A percentile compares a stretch with the other conserved stretches of the same genome.
These are phyloP conservation scores for Saccharomyces eubayanus DNA, from an alignment of 805 yeast genomes.

Conservation along the genomic window DNA sequence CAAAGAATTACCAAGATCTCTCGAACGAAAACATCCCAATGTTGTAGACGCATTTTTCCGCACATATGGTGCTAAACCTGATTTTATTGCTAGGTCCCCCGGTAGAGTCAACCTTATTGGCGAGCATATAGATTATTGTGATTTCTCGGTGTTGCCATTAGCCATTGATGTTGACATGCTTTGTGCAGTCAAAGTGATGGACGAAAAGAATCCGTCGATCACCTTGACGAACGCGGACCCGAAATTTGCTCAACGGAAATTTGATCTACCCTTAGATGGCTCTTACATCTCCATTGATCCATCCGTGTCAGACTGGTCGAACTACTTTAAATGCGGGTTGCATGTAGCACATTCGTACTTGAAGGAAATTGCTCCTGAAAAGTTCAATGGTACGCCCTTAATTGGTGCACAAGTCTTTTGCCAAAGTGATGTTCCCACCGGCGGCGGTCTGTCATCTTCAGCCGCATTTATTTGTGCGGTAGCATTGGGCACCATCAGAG, in stretches of 20 bases:
- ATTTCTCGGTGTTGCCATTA: conserved; percentile 63
- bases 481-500: conserved; percentile 46
- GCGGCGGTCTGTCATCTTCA: conserved; percentile 62
- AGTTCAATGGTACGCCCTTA: conserved; percentile 28
- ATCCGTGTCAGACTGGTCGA: conserved; percentile 50
- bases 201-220: conserved; percentile 21
- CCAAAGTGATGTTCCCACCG: conserved; percentile 64
- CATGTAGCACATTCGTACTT: conserved; percentile 49
- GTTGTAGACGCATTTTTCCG: conserved; percentile 10
- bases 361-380: conserved; percentile 25
- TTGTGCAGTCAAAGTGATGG: conserved; percentile 39
- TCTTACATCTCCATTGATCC: conserved; percentile 40
- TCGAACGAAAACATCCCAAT: conserved; percentile 7
- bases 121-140: conserved; percentile 64
- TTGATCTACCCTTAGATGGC: conserved; percentile 37
- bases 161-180: conserved; percentile 59
- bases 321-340: conserved; percentile 58
- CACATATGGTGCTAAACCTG: conserved; percentile 30
- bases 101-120: conserved; percentile 71
- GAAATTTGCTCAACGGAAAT: conserved; percentile 31
- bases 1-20: conserved; percentile 6
- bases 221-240: conserved; percentile 31
- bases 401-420: conserved; percentile 45
- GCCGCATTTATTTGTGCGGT: conserved; percentile 67
- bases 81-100: conserved; percentile 55